Base-by-base conservation (phyloP, 305 asterid genomes). In the Fraxinus ornus region DNA sequence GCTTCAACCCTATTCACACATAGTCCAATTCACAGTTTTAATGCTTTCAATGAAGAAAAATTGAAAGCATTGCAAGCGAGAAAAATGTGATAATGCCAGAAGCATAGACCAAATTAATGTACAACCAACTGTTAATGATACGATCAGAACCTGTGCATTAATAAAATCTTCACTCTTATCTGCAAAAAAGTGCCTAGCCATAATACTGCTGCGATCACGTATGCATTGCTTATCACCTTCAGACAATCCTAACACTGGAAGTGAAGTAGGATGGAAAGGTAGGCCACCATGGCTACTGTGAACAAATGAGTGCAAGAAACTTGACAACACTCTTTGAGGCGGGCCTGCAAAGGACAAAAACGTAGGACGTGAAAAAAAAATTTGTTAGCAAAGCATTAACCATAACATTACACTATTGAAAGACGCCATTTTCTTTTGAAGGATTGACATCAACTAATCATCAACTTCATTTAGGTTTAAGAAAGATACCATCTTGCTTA, bases 101-200 rank as follows among this genome's bases (percentile, higher is more conserved):
- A 72, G 28, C 28, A 33, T 6, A 33, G 76, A 72, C 49, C 37
- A 17, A 72, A 30, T 71, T 71, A 33, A 35, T 33, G 26, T 80
- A 72, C 24, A 66, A 75, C 79, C 84, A 86, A 57, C 30, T 80
- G 60, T 79, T 79, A 78, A 76, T 75, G 32, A 76, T 85, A 82
- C 78, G 83, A 81, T 84, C 33, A 82, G 78, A 88, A 97, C 99
- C 98, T 97, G 98, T 19, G 92, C 85, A 81, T 93, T 92, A 84
- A 97, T 95, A 83, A 95, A 97, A 52, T 95, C 98, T 86, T 97
- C 98, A 75, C 89, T 89, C 87, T 88, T 95, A 87, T 95, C 99
- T 64, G 98, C 99, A 91, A 94, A 94, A 82, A 97, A 90, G 86
- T 97, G 99, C 4, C 98, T 97, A 81, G 99, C 98, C 99, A 97